These are phyloP conservation scores for Tuber aestivum DNA, from an alignment of 495 filamentous ascomycete genomes.

Conservation along the genomic window DNA sequence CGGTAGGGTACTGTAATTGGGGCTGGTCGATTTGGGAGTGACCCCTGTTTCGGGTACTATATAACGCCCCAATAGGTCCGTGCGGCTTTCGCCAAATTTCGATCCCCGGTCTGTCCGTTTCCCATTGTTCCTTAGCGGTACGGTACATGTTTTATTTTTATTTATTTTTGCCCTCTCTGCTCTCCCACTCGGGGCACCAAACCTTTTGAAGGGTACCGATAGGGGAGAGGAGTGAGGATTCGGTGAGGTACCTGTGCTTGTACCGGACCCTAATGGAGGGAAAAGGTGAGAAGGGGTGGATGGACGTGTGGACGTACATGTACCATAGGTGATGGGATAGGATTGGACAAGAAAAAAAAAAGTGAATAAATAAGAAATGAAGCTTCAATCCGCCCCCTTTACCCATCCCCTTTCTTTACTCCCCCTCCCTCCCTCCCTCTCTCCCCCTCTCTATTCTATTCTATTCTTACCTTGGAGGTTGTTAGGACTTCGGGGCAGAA, in stretches of 20 bases:
- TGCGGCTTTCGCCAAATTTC: constrained; percentile 31
- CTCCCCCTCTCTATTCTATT: constrained; percentile 1
- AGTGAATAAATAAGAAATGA: constrained; percentile 2
- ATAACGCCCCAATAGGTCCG: constrained; percentile 12
- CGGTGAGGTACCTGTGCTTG: background rate
- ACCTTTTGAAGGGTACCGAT: constrained; percentile 6
- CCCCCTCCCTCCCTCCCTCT: constrained; percentile 5
- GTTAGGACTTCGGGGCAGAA: background rate
- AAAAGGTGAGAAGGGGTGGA: constrained; percentile 22
- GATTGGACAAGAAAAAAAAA: background rate
- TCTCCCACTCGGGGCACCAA: constrained; percentile 23
- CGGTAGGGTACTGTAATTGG: background rate
- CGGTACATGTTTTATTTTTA: constrained; percentile 3
- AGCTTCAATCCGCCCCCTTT: constrained; percentile 16
- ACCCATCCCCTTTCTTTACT: constrained; percentile 9
- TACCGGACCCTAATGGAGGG: constrained; percentile 17
- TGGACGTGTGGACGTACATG: constrained; percentile 1
- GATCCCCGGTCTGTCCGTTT: background rate
- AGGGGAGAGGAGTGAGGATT: constrained; percentile 17
- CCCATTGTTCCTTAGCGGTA: background rate
- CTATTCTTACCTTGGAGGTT: background rate
- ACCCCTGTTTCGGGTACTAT: constrained; percentile 36
- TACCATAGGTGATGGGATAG: constrained; percentile 8
- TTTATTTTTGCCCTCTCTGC: constrained; percentile 8
- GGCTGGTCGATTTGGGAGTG: background rate